Evolutionary conservation across 352 stramenopile species (phyloP), one percentile per base, ranked within the genome.

Genomic region (Pythium folliculosum): DNA sequence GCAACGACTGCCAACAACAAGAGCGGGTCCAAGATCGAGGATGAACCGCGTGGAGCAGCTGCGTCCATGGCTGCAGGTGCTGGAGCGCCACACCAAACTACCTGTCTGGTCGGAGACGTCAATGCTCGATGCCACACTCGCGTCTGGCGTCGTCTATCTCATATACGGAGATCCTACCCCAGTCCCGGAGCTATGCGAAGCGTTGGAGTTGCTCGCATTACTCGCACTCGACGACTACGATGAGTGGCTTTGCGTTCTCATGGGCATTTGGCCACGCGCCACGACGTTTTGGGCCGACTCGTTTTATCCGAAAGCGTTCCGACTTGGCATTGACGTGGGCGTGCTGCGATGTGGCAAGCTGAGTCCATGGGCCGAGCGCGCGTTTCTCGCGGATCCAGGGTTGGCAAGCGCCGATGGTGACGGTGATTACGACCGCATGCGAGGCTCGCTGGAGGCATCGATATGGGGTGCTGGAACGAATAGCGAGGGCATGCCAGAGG

Each of bases 141-240:
- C 27, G 27, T 32, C 27, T 32, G 27, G 27, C 27, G 27, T 32
- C 27, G 27, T 32, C 27, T 32, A 5, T 2, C 27, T 32, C 27
- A 32, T 2, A 5, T 5, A 5, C 27, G 5, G 27, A 32, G 27
- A 32, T 6, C 27, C 27, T 32, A 6, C 27, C 27, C 5, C 5
- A 6, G 27, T 32, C 27, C 27, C 27, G 27, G 27, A 32, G 27
- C 27, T 32, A 32, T 32, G 2, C 5, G 48, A 54, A 10, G 48
- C 48, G 48, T 2, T 54, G n/a, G 48, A 54, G 48, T 8, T 54
- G 48, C 48, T 54, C 48, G 48, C 48, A 3, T 3, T 54, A n/a
- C 45, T 52, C 43, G 45, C 19, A 4, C 14, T 13, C 5, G 48
- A n/a, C n/a, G 48, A 54, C 48, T 32, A 54, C 48, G 48, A 54